Base-by-base conservation (phyloP, 768 basidiomycete species). In the Chalciporus chontae region DNA sequence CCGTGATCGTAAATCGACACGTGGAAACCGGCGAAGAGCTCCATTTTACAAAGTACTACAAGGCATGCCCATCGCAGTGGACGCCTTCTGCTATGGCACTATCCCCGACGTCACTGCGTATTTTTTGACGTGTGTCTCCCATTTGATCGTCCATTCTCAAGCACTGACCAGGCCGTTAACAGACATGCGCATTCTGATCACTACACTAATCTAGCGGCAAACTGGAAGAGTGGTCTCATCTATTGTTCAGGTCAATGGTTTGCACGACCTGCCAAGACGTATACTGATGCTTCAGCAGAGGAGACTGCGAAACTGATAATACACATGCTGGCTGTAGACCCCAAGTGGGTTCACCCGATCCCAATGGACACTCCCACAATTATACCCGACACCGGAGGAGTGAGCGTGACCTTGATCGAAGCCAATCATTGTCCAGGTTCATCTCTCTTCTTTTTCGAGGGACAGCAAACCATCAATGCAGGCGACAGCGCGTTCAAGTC, bases 371-470 rank as follows among this genome's bases (percentile, higher is more conserved):
- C 72, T 0, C 78, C 91, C 0, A 85, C 81, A 0, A 64, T 81
- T 29, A 76, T 96, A 48, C 91, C 95, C 1, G 70, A 89, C 56
- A 91, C 92, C 0, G 81, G 83, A 23, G 94, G 94, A 2, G 90
- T 97, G 31, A 74, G 71, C 32, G 94, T 97, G 5, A 97, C 93
- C 2, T 80, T 94, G 36, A 92, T 99, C n/a, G 91, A 96, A 61
- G 96, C 95, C 9, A 98, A 99, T 65, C 96, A 98, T 63, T 97
- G 95, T 77, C 96, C 96, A 5, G 96, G 96, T 4, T 96, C 94
- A 2, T 91, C 85, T 51, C 73, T 99, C 21, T 98, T 97, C 69
- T 76, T 95, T 29, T 98, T 94, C 59, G 92, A 97, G 69, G 95
- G 96, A 6, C 78, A 69, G 37, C 94, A 97, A 65, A 97, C 94